phyloP scores from a whole-genome alignment of 225 moss, liverwort and hornwort species.

The Lunularia cruciata region DNA sequence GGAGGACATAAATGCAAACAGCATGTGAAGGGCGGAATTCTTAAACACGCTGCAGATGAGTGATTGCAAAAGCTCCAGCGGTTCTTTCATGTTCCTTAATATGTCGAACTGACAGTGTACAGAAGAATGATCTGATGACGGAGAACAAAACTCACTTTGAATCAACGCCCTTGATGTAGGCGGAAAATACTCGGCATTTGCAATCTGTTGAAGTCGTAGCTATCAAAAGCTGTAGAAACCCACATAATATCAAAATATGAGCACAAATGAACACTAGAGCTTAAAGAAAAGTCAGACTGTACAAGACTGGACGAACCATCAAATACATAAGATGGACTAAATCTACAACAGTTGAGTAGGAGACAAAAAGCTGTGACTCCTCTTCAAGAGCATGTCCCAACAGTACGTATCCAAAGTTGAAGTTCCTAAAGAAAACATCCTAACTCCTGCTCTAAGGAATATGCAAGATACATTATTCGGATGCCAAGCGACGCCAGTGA shows the following conservation, averaged over 20 bases:
- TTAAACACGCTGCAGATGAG: neutral
- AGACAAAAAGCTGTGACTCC: too few species aligned
- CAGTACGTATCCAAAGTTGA: too few species aligned
- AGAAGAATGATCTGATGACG: neutral
- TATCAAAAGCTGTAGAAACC: slow-evolving; percentile 66
- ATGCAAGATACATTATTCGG: slow-evolving; percentile 75
- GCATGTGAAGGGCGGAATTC: neutral
- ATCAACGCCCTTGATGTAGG: slow-evolving; percentile 95
- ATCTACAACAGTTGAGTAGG: neutral
- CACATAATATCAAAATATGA: slow-evolving; percentile 2
- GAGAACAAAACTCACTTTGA: slow-evolving; percentile 58
- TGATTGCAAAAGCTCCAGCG: neutral
- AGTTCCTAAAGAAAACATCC: neutral
- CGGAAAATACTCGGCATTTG: slow-evolving; percentile 96
- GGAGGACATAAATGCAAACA: neutral
- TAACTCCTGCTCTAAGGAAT: neutral
- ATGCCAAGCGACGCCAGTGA: slow-evolving; percentile 95
- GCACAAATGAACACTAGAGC: neutral
- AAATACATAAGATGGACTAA: neutral
- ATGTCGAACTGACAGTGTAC: too few species aligned
- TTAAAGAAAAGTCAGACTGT: neutral
- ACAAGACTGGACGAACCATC: neutral
- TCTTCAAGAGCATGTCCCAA: too few species aligned
- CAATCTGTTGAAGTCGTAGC: slow-evolving; percentile 97
- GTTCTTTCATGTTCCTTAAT: too few species aligned